Conservation (phyloP, 2,329 filamentous ascomycete species). For the Aspergillus novoparasiticus region DNA sequence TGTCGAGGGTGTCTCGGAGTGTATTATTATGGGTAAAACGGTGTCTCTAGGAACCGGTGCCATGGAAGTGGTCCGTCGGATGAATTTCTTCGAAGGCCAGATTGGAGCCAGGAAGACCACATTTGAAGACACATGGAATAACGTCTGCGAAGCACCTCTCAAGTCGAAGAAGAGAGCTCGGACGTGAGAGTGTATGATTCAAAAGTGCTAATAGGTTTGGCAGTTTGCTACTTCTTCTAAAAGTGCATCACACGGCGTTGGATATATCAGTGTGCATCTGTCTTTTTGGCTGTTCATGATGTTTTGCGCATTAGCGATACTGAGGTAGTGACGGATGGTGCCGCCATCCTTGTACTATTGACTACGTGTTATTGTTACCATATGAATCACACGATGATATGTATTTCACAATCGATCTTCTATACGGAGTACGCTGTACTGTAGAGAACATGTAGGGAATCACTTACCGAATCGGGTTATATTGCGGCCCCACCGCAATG, state of each 20-base stretch:
- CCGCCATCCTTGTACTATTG: constrained; percentile 4
- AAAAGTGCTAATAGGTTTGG: constrained; percentile 8
- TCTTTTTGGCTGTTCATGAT: constrained; percentile 1
- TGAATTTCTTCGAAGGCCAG: constrained; percentile 67
- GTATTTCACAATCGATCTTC: background rate
- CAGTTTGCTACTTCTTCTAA: constrained; percentile 7
- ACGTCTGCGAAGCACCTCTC: constrained; percentile 15
- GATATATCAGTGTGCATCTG: constrained; percentile 8
- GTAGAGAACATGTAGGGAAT: background rate
- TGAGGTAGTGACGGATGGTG: constrained; percentile 8
- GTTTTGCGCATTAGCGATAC: constrained; percentile 17
- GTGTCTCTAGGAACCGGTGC: constrained; percentile 89
- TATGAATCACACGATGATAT: constrained; percentile 6
- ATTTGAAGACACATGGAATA: constrained; percentile 67
- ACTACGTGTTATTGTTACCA: constrained; percentile 1
- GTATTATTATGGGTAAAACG: constrained; percentile 97
- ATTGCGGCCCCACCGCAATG: background rate
- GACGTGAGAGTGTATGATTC: constrained; percentile 1
- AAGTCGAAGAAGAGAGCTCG: constrained; percentile 14
- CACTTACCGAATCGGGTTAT: background rate
- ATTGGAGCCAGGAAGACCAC: constrained; percentile 59
- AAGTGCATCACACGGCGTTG: constrained; percentile 15
- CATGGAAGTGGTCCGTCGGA: constrained; percentile 80
- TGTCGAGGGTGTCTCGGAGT: constrained; percentile 92
- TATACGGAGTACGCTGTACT: no score